phyloP scores from a whole-genome alignment of 345 rosid species.

The Bruguiera sexangula region DNA sequence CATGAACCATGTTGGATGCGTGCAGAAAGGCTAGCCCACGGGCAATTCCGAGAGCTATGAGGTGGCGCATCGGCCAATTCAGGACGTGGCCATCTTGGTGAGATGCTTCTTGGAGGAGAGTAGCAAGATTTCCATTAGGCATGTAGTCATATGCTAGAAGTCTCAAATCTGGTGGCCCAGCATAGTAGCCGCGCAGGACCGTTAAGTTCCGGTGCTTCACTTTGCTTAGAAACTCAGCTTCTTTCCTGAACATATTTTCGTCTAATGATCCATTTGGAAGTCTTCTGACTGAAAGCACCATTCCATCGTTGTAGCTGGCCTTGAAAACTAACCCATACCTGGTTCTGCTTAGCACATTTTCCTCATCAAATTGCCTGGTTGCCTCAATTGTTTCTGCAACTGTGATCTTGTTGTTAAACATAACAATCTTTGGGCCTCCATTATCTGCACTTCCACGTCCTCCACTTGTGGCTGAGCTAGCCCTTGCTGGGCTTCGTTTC shows the following conservation, averaged over 20 bases:
- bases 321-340: conserved; percentile 75
- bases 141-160: conserved; percentile 86
- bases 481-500: conserved; percentile 79
- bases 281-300: conserved; percentile 82
- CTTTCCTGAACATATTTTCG: conserved; percentile 72
- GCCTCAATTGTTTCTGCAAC: conserved; percentile 84
- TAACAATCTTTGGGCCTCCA: conserved; percentile 84
- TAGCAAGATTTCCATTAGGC: conserved; percentile 95
- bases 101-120: conserved; percentile 92
- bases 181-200: conserved; percentile 82
- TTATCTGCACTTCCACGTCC: conserved; percentile 81
- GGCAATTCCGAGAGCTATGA: conserved; percentile 89
- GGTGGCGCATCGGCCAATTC: conserved; percentile 99
- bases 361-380: conserved; percentile 85
- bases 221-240: conserved; percentile 80
- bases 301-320: conserved; percentile 82
- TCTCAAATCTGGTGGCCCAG: conserved; percentile 73
- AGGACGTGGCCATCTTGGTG: conserved; percentile 97
- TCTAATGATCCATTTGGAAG: conserved; percentile 59
- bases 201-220: conserved; percentile 87
- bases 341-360: conserved; percentile 81
- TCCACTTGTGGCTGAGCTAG: conserved; percentile 70
- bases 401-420: conserved; percentile 92
- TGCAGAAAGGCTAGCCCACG: conserved; percentile 89
- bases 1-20: conserved; percentile 72